Percentiles rank a stretch among this genome's conserved stretches.
Conservation (phyloP, 140 eudicot genomes). For the Bidens hawaiensis region DNA sequence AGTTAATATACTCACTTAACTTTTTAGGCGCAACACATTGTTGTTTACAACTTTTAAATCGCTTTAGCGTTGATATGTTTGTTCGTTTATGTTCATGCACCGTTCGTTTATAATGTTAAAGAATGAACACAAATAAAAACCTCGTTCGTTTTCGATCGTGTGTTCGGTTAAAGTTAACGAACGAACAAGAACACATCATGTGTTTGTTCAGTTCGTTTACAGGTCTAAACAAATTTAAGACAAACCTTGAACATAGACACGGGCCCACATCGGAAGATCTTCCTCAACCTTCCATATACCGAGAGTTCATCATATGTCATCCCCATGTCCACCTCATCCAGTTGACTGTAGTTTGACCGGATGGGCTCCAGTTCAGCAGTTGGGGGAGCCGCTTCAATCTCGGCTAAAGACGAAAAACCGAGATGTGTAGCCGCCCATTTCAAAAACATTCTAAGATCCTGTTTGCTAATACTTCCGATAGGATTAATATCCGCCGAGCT, state of each 20-base stretch:
- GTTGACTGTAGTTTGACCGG: conserved; percentile 89
- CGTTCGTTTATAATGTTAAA: no score
- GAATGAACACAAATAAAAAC: no score
- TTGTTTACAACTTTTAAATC: no score
- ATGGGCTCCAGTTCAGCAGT: conserved; percentile 98
- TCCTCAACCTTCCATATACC: conserved; percentile 85
- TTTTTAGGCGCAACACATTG: no score
- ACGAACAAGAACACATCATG: no score
- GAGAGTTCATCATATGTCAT: conserved; percentile 94
- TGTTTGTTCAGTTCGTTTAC: no score
- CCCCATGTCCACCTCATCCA: conserved; percentile 97
- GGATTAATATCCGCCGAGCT: conserved; percentile 96
- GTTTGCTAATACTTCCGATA: conserved; percentile 91
- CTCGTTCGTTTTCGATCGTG: no score
- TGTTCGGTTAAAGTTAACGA: no score
- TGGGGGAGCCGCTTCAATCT: conserved; percentile 97
- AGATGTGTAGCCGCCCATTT: conserved; percentile 86
- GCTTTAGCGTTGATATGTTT: no score
- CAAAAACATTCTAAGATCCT: conserved; percentile 76
- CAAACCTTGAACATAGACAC: conserved; percentile 97
- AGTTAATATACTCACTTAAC: no score
- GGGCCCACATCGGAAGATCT: conserved; percentile 92
- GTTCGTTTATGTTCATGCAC: no score
- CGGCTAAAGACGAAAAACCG: conserved; percentile 84
- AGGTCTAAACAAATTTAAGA: no score